Evolutionary conservation across 1,284 basidiomycete genomes (phyloP), one percentile per base, ranked within the genome.

Genomic region (Microbotryomycetes sp.): DNA sequence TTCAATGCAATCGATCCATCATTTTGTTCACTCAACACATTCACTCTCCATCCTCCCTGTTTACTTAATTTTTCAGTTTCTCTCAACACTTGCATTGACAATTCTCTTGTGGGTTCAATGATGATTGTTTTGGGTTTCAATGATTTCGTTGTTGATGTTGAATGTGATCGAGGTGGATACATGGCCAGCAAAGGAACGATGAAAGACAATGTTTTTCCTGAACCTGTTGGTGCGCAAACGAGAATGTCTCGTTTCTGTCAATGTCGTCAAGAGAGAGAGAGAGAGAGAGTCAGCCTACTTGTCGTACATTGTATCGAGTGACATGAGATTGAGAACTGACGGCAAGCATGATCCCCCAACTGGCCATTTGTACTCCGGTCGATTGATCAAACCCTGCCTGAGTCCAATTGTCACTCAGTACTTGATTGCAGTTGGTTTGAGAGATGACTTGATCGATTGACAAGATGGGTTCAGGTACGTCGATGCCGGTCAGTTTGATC

Each of bases 31-130:
- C 83, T 78, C 54, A 91, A 86, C 25, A 96, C 78, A 2, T 90
- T 79, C 31, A 87, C 81, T 56, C 84, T 81, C 92, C 92, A 96
- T 70, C 86, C 88, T 52, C 89, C 81, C 6, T 88, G 89, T 65
- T 85, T 80, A 1, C 87, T 86, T 15, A 96, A 78, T 73, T 90
- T 92, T 49, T 88, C 74, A 65, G 87, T 89, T 74, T 98, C 96
- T 61, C 91, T 92, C 65, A 91, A 82, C 62, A 98, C 97, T 74
- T 99, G 96, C 68, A 92, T 86, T 0, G 94, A 92, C n/a, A 99
- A 77, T 78, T 99, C 96, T 66, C 92, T 84, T 0, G 96, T 98
- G 1, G 96, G 96, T 1, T 89, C 89, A 58, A 98, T 76, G 55
- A 98, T 80, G 19, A 98, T 71, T 0, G 88, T 55, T n/a, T 49